Evolutionary conservation across 2,329 filamentous ascomycete genomes (phyloP).

Genomic region (Aspergillus sp.): DNA sequence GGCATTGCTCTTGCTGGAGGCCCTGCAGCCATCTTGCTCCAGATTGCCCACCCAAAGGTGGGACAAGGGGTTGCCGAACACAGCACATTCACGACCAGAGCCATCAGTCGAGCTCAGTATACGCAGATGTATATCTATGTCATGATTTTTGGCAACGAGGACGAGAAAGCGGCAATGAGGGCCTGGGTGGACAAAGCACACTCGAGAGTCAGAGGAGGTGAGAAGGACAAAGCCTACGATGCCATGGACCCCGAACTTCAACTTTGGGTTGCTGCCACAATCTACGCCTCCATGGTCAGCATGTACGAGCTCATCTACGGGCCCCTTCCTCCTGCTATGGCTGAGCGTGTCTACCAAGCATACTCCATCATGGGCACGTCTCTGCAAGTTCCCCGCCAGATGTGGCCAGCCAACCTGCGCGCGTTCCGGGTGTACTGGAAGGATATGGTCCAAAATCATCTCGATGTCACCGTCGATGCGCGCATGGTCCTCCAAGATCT

Average conservation of each 20-base stretch:
- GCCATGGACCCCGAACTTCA: constrained; percentile 3
- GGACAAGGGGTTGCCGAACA: constrained; percentile 9
- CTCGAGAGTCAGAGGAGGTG: neutral
- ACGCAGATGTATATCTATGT: constrained; percentile 10
- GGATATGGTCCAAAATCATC: constrained; percentile 4
- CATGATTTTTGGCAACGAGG: constrained; percentile 4
- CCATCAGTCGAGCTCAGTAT: constrained; percentile 6
- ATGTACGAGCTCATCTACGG: constrained; percentile 6
- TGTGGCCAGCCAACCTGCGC: constrained; percentile 1
- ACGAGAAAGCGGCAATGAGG: constrained; percentile 3
- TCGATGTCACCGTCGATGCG: neutral
- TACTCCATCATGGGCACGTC: constrained; percentile 6
- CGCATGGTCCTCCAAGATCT: neutral
- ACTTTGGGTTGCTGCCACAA: constrained; percentile 4
- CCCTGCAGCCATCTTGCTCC: constrained; percentile 7
- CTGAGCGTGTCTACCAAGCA: constrained; percentile 1
- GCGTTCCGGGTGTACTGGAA: neutral
- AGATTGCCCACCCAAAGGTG: constrained; percentile 6
- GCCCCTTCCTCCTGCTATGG: neutral
- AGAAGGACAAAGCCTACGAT: neutral
- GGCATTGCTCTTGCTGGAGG: constrained; percentile 6
- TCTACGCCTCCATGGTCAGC: constrained; percentile 7
- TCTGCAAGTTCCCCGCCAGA: constrained; percentile 2
- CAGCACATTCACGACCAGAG: constrained; percentile 6
- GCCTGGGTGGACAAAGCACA: constrained; percentile 3